phyloP scores from a whole-genome alignment of 805 yeast species.

The Ogataea saltuana region DNA sequence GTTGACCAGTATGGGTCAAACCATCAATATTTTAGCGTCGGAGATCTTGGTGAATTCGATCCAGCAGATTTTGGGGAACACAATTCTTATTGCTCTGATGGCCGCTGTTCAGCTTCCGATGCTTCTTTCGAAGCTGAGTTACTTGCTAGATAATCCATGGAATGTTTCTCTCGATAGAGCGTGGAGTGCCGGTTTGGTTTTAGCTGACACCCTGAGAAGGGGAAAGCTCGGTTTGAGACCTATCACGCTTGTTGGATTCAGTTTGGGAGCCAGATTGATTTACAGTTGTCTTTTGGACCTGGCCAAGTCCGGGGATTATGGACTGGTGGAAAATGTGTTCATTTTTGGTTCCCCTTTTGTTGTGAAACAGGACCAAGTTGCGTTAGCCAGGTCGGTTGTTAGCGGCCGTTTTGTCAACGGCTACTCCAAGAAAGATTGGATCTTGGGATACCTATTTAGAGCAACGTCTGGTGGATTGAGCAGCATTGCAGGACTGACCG shows the following conservation, averaged over 20 bases:
- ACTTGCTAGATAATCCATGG: slow-evolving; percentile 95
- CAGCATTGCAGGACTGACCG: slow-evolving; percentile 87
- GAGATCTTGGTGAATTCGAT: slow-evolving; percentile 91
- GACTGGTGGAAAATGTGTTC: slow-evolving; percentile 84
- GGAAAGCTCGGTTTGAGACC: slow-evolving; percentile 93
- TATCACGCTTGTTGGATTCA: slow-evolving; percentile 87
- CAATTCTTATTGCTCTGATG: slow-evolving; percentile 86
- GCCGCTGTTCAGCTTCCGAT: slow-evolving; percentile 91
- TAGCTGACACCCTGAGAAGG: slow-evolving; percentile 87
- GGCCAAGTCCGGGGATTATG: slow-evolving; percentile 82
- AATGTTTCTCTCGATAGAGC: slow-evolving; percentile 95
- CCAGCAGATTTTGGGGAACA: slow-evolving; percentile 93
- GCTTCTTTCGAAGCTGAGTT: slow-evolving; percentile 85
- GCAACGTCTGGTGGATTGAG: slow-evolving; percentile 95
- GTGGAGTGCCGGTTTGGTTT: slow-evolving; percentile 89
- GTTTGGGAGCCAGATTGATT: slow-evolving; percentile 89
- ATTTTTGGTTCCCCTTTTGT: slow-evolving; percentile 89
- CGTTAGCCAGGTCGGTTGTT: slow-evolving; percentile 79
- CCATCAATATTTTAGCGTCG: slow-evolving; percentile 88
- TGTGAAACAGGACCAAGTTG: slow-evolving; percentile 72
- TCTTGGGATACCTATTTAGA: slow-evolving; percentile 88
- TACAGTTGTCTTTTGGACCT: slow-evolving; percentile 86
- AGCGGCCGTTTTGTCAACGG: slow-evolving; percentile 91
- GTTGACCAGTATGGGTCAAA: slow-evolving; percentile 94
- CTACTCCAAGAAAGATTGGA: slow-evolving; percentile 92